Evolutionary conservation across 177 flowering plant species (phyloP), one percentile per base, ranked within the genome.

Genomic region (Vitis hybrid): DNA sequence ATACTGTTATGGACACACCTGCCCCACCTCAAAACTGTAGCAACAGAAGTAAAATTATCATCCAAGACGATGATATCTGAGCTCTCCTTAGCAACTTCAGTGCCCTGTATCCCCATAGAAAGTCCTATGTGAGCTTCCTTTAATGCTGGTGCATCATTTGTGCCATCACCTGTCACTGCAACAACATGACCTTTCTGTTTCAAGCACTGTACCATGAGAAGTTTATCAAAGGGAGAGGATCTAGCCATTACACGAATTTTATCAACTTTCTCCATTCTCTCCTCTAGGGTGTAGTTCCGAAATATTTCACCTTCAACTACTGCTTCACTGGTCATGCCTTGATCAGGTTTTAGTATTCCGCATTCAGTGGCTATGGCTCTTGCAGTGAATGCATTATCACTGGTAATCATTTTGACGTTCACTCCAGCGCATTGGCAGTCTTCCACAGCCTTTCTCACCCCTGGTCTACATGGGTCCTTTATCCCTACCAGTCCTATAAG

Each of bases 71-170:
- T 77, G 18, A 85, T 82, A 31, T 85, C 88, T 6, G 88, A 81
- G 74, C 84, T 82, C 68, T 82, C 85, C 58, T 84, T 84, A 0
- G 87, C 87, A 10, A 82, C 85, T 64, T 82, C 85, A 1, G 85
- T 87, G 39, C 91, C 89, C 22, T 84, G 89, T 22, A 85, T 82
- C 0, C 91, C 89, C 91, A 86, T 84, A 0, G 89, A 78, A 9
- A 87, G 84, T 3, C 91, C 91, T 50, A 87, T 79, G 54, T 87
- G 83, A 1, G 91, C 87, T 71, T 82, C 88, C 26, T 85, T 82
- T 7, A 84, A 50, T 2, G 84, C 88, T 0, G 82, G 82, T 1
- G 85, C 84, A 48, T 82, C 84, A 31, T 83, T 83, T 7, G 84
- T 80, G 50, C 86, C 86, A 50, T 81, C 83, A 3, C 88, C 85